Base-by-base conservation (phyloP, 2,329 filamentous ascomycete species). In the Blastomyces gilchristii region DNA sequence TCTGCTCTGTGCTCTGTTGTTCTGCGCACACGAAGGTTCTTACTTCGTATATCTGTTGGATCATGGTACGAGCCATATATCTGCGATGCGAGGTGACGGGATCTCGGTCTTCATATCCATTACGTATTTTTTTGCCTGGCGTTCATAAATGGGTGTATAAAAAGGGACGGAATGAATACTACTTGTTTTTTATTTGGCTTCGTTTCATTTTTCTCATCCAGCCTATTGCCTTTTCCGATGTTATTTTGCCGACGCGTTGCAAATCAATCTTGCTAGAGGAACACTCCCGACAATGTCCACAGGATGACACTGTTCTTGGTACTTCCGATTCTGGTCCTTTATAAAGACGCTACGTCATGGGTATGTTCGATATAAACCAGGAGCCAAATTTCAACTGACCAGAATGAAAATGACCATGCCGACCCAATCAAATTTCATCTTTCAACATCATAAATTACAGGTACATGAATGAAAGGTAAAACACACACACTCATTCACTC, bases 121-220 rank as follows among this genome's bases (percentile, higher is more conserved):
- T 22, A 39, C 43, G 25, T 61, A 28, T 61, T 28, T n/a, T 53
- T 31, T 53, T 62, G 37, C 22, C 11, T 22, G 50, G 50, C 60
- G 50, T 62, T 62, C 50, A 59, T 59, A 59, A 22, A 59, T 59
- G 28, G 58, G 58, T 58, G 43, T 59, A 49, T 49, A 59, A 59
- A 59, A 59, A 37, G 58, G 58, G 43, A 37, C 43, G 58, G 58
- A 59, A 59, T 59, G 28, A 41, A 47, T 49, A n/a, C 39, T 49
- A 16, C 11, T 59, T 43, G 12, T 14, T 58, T 56, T 56, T 39
- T 18, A 39, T 7, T 9, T 34, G 25, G 25, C 22, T 50, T 22
- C 1, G 22, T 50, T n/a, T 37, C 28, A n/a, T 37, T 22, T 54
- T 34, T 54, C 18, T n/a, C 6, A 18, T 34, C 31, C 18, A 2